phyloP scores from a whole-genome alignment of 768 basidiomycete species.

The Amanita muscaria region DNA sequence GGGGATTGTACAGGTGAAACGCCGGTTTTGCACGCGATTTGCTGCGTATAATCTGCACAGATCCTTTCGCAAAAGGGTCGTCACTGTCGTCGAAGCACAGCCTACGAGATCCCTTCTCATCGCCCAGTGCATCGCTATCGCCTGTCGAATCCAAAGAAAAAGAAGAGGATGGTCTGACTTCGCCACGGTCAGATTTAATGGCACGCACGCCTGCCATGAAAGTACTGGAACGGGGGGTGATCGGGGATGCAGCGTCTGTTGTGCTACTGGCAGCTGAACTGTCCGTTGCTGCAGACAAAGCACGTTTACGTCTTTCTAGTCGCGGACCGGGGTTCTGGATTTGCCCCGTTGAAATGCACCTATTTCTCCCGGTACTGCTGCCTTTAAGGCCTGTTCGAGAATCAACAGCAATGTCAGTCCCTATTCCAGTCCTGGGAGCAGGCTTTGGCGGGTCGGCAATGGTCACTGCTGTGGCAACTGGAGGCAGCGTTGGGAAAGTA shows the following conservation, averaged over 20 bases:
- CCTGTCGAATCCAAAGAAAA: conserved; percentile 2
- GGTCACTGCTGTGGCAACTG: not conserved
- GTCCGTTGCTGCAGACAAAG: conserved; percentile 1
- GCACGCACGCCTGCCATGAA: not conserved
- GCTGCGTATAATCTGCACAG: conserved; percentile 7
- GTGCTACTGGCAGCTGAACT: conserved; percentile 1
- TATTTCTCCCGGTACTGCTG: not conserved
- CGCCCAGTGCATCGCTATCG: not conserved
- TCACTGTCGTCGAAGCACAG: not conserved
- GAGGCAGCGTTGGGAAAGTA: not conserved
- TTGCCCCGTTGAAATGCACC: not conserved
- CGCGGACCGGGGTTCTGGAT: not conserved
- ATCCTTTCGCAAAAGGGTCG: conserved; percentile 9
- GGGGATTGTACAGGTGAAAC: conserved; percentile 6
- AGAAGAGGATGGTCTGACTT: not conserved
- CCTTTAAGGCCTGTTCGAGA: no score
- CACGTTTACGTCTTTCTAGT: not conserved
- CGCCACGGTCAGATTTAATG: not conserved
- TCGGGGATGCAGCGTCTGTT: conserved; percentile 5
- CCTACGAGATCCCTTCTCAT: not conserved
- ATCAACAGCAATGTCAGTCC: not conserved
- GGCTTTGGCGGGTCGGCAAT: not conserved
- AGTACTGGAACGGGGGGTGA: conserved; percentile 4
- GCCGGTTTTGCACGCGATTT: conserved; percentile 2
- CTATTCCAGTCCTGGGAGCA: not conserved